A percentile compares a stretch with the other conserved stretches of the same genome.
phyloP scores from a whole-genome alignment of 1,284 basidiomycete genomes.

The Gymnopus androsaceus region DNA sequence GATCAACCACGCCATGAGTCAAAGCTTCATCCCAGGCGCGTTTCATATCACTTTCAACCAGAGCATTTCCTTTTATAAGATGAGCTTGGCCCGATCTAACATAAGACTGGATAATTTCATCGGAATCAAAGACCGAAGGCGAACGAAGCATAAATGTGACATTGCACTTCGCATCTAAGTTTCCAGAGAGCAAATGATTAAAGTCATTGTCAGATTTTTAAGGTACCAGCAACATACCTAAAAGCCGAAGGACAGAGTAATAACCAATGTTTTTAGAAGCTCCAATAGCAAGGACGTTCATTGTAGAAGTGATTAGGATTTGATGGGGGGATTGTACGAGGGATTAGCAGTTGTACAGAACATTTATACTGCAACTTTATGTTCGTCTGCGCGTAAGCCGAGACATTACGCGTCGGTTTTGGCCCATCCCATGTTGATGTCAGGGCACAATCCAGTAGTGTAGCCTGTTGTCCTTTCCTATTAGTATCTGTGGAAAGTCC shows the following conservation, averaged over 20 bases:
- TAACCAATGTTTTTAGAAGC: conserved; percentile 69
- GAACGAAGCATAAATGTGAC: conserved; percentile 55
- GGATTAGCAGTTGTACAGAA: neutral
- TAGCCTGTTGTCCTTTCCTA: too few species aligned
- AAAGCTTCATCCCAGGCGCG: conserved; percentile 46
- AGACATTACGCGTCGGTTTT: too few species aligned
- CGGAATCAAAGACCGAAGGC: conserved; percentile 44
- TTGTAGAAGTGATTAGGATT: neutral
- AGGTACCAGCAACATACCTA: conserved; percentile 36
- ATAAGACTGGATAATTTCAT: conserved; percentile 43
- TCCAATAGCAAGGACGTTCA: conserved; percentile 51
- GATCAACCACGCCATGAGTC: conserved; percentile 37
- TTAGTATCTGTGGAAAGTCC: too few species aligned
- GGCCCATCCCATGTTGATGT: too few species aligned
- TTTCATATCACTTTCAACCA: conserved; percentile 44
- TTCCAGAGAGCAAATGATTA: too few species aligned
- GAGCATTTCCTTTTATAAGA: conserved; percentile 54
- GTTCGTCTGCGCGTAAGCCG: too few species aligned
- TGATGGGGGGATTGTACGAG: neutral
- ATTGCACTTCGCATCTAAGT: conserved; percentile 45
- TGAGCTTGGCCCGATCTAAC: conserved; percentile 43
- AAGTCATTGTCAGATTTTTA: neutral
- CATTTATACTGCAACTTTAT: neutral
- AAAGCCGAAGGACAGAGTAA: conserved; percentile 48
- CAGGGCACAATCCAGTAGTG: too few species aligned